phyloP scores from a whole-genome alignment of 352 stramenopile genomes.

The Phytophthora syringae region DNA sequence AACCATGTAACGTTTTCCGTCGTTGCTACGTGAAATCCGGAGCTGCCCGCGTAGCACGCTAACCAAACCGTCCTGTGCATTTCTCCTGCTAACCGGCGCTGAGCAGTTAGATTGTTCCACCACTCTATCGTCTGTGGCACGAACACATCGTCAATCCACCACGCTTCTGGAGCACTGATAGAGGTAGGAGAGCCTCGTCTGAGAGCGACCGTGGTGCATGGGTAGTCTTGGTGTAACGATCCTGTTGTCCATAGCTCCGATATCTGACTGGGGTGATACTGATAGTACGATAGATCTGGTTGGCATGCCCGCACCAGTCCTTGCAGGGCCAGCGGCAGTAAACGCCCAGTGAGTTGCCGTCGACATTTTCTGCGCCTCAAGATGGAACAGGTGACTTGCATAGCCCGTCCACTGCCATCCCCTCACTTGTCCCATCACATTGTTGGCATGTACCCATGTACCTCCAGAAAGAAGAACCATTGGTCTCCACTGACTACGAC shows the following conservation, averaged over 20 bases:
- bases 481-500: not conserved
- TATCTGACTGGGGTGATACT: conserved; percentile 3
- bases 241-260: not conserved
- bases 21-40: not conserved
- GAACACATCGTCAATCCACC: conserved; percentile 1
- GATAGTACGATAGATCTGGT: not conserved
- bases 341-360: not conserved
- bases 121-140: not conserved
- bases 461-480: not conserved
- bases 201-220: not conserved
- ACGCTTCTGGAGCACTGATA: not conserved
- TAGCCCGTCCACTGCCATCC: not conserved
- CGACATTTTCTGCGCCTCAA: not conserved
- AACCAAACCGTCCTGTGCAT: not conserved
- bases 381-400: not conserved
- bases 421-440: not conserved
- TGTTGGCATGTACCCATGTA: not conserved
- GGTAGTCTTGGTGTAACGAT: too few relatives aligned
- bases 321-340: not conserved
- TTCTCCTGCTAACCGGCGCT: too few relatives aligned
- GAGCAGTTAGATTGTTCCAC: not conserved
- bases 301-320: too few relatives aligned
- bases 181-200: too few relatives aligned
- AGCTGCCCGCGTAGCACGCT: not conserved
- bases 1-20: not conserved